Evolutionary conservation across 2,329 filamentous ascomycete species (phyloP).

Genomic region (Rugonectria rugulosa): DNA sequence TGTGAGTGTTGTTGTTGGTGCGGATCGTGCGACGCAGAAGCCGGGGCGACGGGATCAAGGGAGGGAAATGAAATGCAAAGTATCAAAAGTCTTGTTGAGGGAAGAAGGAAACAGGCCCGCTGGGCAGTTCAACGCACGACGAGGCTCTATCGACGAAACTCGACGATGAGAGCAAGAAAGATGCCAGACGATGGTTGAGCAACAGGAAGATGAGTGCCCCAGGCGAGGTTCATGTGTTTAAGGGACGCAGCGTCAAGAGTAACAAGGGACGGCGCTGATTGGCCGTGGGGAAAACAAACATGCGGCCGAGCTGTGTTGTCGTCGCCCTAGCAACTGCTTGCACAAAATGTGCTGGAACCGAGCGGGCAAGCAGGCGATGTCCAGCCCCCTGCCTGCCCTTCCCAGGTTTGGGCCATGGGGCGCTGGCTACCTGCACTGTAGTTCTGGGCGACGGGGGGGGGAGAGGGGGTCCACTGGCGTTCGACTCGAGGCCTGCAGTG

Average conservation of each 20-base stretch:
- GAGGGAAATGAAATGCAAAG: slow-evolving; percentile 33
- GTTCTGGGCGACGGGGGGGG: too few relatives aligned
- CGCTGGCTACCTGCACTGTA: too few relatives aligned
- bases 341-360: slow-evolving; percentile 13
- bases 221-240: slow-evolving; percentile 43
- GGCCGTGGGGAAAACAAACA: slow-evolving; percentile 45
- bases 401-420: too few relatives aligned
- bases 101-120: slow-evolving; percentile 37
- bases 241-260: slow-evolving; percentile 37
- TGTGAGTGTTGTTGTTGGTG: slow-evolving; percentile 15
- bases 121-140: slow-evolving; percentile 28
- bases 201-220: slow-evolving; percentile 29
- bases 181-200: slow-evolving; percentile 36
- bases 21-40: slow-evolving; percentile 13
- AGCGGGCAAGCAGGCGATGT: too few relatives aligned
- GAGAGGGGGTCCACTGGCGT: slow-evolving; percentile 11
- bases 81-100: slow-evolving; percentile 33
- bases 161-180: slow-evolving; percentile 31
- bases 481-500: slow-evolving; percentile 24
- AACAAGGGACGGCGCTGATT: slow-evolving; percentile 36
- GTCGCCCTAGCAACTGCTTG: slow-evolving; percentile 40
- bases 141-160: slow-evolving; percentile 36
- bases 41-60: slow-evolving; percentile 1
- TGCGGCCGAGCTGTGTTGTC: slow-evolving; percentile 17
- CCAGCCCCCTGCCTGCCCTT: too few relatives aligned